A percentile compares a stretch with the other conserved stretches of the same genome.
These are phyloP conservation scores for Strigomonas culicis DNA, from an alignment of 208 protist genomes.

Conservation along the genomic window DNA sequence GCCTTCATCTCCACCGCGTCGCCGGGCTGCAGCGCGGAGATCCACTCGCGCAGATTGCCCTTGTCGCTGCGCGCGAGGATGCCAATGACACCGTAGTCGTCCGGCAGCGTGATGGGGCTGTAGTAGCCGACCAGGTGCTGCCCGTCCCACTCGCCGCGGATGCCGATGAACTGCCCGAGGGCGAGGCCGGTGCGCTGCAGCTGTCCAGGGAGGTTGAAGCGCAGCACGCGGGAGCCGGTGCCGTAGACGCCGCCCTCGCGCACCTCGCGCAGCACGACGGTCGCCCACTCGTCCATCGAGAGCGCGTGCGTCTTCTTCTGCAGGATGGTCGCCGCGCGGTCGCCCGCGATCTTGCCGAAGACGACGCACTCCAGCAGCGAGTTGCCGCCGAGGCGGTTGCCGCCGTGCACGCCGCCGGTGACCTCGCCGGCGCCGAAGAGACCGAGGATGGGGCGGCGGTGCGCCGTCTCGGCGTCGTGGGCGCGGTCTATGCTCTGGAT, in stretches of 20 bases:
- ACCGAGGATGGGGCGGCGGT: slow-evolving; percentile 69
- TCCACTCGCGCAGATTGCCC: slow-evolving; percentile 49
- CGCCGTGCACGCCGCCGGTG: slow-evolving; percentile 95
- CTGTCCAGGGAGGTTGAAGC: slow-evolving; percentile 71
- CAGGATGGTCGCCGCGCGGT: slow-evolving; percentile 59
- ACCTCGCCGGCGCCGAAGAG: slow-evolving; percentile 96
- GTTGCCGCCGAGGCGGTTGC: slow-evolving; percentile 96
- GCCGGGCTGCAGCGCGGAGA: slow-evolving; percentile 56
- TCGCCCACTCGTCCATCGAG: slow-evolving; percentile 27
- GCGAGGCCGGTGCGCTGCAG: slow-evolving; percentile 63
- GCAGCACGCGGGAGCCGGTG: slow-evolving; percentile 47
- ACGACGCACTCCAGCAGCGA: slow-evolving; percentile 90
- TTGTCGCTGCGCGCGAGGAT: slow-evolving; percentile 56
- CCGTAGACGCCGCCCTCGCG: slow-evolving; percentile 37
- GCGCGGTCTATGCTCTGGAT: slow-evolving; percentile 53
- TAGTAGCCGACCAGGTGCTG: slow-evolving; percentile 60
- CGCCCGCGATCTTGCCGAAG: slow-evolving; percentile 70
- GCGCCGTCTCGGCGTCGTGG: slow-evolving; percentile 20
- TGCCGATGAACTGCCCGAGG: slow-evolving; percentile 73
- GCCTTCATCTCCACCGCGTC: slow-evolving; percentile 80
- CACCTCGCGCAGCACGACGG: slow-evolving; percentile 45
- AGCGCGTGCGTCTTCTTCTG: slow-evolving; percentile 46
- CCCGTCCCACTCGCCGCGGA: slow-evolving; percentile 47
- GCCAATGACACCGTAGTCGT: slow-evolving; percentile 61
- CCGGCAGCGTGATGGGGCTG: slow-evolving; percentile 71